Evolutionary conservation across 164 flowering plant genomes (phyloP).

Genomic region (Stephania yunnanensis): DNA sequence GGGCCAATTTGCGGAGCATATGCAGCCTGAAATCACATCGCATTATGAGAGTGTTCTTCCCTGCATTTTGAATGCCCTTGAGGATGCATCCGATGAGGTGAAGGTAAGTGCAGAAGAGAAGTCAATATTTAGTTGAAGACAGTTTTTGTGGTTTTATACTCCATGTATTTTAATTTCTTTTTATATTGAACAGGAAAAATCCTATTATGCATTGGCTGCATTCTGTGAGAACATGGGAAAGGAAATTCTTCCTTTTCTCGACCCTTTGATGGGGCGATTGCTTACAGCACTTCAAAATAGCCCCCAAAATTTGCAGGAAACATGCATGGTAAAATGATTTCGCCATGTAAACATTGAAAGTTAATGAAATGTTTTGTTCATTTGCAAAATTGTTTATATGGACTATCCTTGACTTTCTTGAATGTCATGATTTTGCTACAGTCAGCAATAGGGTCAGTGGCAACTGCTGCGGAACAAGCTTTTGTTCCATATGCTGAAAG

Average conservation of each 20-base stretch:
- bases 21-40: conserved; percentile 87
- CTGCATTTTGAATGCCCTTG: conserved; percentile 72
- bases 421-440: conserved; percentile 27
- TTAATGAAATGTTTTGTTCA: background rate
- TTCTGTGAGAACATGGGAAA: conserved; percentile 98
- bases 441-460: conserved; percentile 99
- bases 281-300: conserved; percentile 79
- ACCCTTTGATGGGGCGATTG: conserved; percentile 80
- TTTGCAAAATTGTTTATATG: background rate
- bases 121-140: background rate
- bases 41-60: conserved; percentile 88
- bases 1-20: conserved; percentile 93
- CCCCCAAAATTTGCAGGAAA: conserved; percentile 88
- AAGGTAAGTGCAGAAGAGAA: conserved; percentile 43
- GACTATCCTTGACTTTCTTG: conserved; percentile 1
- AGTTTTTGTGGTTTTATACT: background rate
- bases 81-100: conserved; percentile 85
- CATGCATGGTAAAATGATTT: conserved; percentile 70
- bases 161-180: background rate
- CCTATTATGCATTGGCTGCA: conserved; percentile 96
- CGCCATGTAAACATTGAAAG: background rate
- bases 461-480: conserved; percentile 92
- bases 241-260: conserved; percentile 85
- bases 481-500: conserved; percentile 91
- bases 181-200: conserved; percentile 65